A percentile compares a stretch with the other conserved stretches of the same genome.
Evolutionary conservation across 202 grass and related monocot species (phyloP).

Genomic region (Miscanthus sacchariflorus): DNA sequence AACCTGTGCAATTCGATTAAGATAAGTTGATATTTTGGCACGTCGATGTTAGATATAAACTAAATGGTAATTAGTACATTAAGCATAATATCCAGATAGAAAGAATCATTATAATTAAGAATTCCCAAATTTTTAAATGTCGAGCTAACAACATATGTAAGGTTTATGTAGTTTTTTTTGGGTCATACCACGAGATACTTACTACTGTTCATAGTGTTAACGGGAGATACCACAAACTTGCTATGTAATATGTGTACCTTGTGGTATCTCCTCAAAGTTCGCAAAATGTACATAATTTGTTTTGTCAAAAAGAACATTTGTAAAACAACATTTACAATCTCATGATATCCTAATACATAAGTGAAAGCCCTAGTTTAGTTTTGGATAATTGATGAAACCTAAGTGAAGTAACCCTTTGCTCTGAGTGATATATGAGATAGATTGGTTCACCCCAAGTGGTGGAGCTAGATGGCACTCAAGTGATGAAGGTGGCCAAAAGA

Average conservation of each 20-base stretch:
- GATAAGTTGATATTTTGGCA: background rate
- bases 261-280: background rate
- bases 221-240: background rate
- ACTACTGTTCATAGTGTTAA: too few relatives aligned
- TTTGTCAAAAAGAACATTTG: background rate
- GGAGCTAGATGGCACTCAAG: too few relatives aligned
- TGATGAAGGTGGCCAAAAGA: too few relatives aligned
- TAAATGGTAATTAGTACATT: background rate
- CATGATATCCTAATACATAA: background rate
- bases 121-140: background rate
- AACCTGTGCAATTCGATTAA: constrained; percentile 48
- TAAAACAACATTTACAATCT: background rate
- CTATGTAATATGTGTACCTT: background rate
- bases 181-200: too few relatives aligned
- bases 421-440: too few relatives aligned
- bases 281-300: background rate
- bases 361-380: too few relatives aligned
- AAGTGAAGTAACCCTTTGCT: too few relatives aligned
- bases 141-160: background rate
- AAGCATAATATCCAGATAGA: background rate
- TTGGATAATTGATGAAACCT: too few relatives aligned
- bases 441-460: too few relatives aligned
- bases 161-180: too few relatives aligned
- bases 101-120: background rate
- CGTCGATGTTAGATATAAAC: background rate